Evolutionary conservation across 2,329 filamentous ascomycete genomes (phyloP).

Genomic region (Ascochyta viciae-villosae): DNA sequence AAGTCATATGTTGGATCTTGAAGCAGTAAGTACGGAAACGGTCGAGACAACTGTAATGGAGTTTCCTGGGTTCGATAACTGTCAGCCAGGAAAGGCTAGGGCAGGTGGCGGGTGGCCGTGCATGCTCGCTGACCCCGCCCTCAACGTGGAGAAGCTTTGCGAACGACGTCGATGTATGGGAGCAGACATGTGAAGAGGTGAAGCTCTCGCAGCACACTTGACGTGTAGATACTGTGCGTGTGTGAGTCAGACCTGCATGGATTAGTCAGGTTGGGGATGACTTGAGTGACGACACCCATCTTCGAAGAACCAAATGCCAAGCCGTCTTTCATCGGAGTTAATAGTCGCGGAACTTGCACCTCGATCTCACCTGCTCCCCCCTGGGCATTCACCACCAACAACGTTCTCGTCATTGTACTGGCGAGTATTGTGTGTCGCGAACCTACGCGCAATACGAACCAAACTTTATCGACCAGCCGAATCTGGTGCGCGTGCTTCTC

Average conservation of each 20-base stretch:
- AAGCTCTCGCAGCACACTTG: slow-evolving; percentile 1
- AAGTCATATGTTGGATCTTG: too few relatives aligned
- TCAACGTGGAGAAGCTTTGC: neutral
- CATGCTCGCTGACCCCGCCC: slow-evolving; percentile 7
- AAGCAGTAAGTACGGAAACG: too few relatives aligned
- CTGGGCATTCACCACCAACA: slow-evolving; percentile 9
- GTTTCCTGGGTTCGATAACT: neutral
- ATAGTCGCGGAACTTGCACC: slow-evolving; percentile 13
- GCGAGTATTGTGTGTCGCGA: neutral
- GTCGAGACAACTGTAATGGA: too few relatives aligned
- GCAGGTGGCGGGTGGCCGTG: slow-evolving; percentile 10
- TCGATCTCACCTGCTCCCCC: slow-evolving; percentile 16
- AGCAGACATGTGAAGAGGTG: neutral
- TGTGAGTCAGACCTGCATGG: slow-evolving; percentile 28
- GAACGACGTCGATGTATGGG: neutral
- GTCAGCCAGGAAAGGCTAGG: slow-evolving; percentile 3
- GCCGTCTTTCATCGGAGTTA: slow-evolving; percentile 24
- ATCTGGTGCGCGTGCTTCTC: neutral
- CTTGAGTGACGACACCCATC: slow-evolving; percentile 14
- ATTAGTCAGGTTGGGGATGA: slow-evolving; percentile 13
- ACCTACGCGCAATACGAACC: neutral
- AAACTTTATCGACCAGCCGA: neutral
- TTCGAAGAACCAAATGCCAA: slow-evolving; percentile 8
- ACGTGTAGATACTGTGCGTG: neutral
- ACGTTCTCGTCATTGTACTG: neutral